Conservation (phyloP, 441 rosid genomes). For the Gossypium trilobum region DNA sequence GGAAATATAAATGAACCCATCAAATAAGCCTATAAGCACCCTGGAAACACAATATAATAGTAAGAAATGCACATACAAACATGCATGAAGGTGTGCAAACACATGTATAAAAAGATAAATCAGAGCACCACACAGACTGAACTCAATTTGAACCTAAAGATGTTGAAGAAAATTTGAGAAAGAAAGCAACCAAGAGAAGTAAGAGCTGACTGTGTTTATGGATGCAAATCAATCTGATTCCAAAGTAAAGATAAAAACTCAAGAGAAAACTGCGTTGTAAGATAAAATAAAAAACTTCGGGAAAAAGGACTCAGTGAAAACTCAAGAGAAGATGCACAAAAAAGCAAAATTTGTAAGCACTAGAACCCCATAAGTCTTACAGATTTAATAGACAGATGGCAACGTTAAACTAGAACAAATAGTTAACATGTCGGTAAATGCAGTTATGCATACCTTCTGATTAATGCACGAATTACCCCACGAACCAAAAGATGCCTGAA, state of each 20-base stretch:
- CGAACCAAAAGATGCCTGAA: constrained; percentile 52
- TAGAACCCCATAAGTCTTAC: background rate
- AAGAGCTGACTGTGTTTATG: background rate
- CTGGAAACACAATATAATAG: background rate
- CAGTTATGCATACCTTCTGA: constrained; percentile 50
- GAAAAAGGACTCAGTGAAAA: too few species aligned
- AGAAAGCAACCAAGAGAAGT: background rate
- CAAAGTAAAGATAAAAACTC: background rate
- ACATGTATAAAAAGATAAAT: too few species aligned
- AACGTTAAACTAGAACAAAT: background rate
- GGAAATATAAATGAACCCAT: background rate
- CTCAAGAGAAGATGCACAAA: background rate
- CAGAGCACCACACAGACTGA: too few species aligned
- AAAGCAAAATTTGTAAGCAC: background rate
- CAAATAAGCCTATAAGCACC: background rate
- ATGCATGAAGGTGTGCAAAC: background rate
- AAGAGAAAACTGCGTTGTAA: background rate
- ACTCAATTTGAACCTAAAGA: too few species aligned
- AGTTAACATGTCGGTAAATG: background rate
- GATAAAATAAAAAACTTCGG: too few species aligned
- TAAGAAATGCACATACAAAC: background rate
- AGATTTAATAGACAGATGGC: background rate
- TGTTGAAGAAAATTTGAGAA: too few species aligned
- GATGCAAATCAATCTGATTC: background rate
- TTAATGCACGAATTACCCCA: constrained; percentile 59